Conservation (phyloP, 495 filamentous ascomycete species). For the Cercophora sp. region DNA sequence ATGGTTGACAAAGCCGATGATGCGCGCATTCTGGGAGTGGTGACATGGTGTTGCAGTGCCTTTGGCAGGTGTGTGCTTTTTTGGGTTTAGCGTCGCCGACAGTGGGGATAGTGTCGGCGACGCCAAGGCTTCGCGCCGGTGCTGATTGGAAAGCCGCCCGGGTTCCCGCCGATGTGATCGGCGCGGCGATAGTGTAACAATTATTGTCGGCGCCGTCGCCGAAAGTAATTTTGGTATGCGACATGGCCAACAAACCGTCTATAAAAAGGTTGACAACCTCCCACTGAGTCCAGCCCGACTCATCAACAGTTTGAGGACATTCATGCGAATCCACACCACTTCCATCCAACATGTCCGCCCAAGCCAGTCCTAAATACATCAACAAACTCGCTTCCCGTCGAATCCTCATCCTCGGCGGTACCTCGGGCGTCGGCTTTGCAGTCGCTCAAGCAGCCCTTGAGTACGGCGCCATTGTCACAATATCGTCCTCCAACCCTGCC, state of each 20-base stretch:
- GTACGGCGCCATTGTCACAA: constrained; percentile 46
- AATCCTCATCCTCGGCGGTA: constrained; percentile 54
- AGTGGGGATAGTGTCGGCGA: not conserved
- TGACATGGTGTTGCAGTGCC: too few species aligned
- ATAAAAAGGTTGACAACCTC: too few species aligned
- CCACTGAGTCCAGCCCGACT: not conserved
- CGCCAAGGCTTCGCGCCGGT: not conserved
- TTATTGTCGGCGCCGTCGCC: too few species aligned
- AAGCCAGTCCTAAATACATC: constrained; percentile 4
- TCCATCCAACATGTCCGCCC: not conserved
- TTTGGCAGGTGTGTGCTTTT: too few species aligned
- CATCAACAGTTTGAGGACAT: not conserved
- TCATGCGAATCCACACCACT: not conserved
- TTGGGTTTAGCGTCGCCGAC: not conserved
- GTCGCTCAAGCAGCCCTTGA: constrained; percentile 50
- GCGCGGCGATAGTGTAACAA: too few species aligned
- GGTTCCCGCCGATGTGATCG: too few species aligned
- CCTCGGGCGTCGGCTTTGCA: constrained; percentile 52
- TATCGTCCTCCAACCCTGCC: constrained; percentile 45
- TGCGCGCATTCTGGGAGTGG: too few species aligned
- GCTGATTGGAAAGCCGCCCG: not conserved
- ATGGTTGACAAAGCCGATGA: too few species aligned
- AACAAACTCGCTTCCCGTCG: constrained; percentile 35
- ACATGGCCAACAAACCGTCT: too few species aligned
- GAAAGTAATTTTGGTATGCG: too few species aligned